Conservation (phyloP, 257 asterid species). For the Prunella vulgaris region DNA sequence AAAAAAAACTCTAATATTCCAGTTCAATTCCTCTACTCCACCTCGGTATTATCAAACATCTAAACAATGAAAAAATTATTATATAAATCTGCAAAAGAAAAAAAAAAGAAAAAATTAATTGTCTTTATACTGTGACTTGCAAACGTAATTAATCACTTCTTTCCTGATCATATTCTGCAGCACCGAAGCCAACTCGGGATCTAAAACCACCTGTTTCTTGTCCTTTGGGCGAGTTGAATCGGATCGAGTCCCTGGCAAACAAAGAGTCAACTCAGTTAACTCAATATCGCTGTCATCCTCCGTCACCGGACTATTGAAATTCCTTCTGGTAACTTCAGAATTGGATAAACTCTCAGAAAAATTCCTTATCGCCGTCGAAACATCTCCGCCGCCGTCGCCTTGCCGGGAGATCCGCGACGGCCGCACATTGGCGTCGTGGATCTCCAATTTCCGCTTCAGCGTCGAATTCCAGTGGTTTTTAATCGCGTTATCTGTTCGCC, state of each 20-base stretch:
- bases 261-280: neutral
- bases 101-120: too few relatives aligned
- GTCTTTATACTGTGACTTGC: neutral
- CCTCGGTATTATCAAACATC: too few relatives aligned
- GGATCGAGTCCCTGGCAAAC: neutral
- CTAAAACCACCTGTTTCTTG: neutral
- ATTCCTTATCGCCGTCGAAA: neutral
- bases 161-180: neutral
- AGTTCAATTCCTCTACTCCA: too few relatives aligned
- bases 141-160: neutral
- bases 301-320: too few relatives aligned
- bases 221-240: neutral
- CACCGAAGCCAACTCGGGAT: neutral
- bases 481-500: neutral
- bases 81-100: too few relatives aligned
- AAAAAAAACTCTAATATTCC: too few relatives aligned
- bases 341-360: neutral
- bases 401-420: neutral
- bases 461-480: neutral
- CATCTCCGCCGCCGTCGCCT: neutral
- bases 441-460: neutral
- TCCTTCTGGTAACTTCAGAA: neutral
- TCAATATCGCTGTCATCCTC: neutral
- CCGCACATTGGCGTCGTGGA: neutral
- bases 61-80: too few relatives aligned